Conservation (phyloP, 345 rosid genomes). For the Sonneratia alba region DNA sequence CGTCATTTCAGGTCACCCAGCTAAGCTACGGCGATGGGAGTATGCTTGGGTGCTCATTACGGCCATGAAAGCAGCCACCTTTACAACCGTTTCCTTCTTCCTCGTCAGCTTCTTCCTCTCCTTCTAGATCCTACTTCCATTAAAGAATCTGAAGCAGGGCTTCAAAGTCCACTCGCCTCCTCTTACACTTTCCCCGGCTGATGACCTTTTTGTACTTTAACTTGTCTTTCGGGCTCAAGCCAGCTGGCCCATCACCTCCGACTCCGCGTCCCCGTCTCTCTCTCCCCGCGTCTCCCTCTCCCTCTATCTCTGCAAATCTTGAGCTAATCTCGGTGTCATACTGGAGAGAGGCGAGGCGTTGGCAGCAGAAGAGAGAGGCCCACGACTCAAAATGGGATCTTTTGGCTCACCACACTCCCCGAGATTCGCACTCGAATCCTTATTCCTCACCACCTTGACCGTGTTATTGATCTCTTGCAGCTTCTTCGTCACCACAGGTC, state of each 20-base stretch:
- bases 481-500: slow-evolving; percentile 47
- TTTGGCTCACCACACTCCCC: slow-evolving; percentile 12
- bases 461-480: slow-evolving; percentile 31
- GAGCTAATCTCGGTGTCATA: neutral
- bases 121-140: neutral
- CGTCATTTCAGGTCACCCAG: too few species aligned
- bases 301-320: neutral
- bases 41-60: too few species aligned
- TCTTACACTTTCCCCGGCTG: neutral
- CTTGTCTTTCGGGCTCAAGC: neutral
- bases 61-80: neutral
- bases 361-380: neutral
- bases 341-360: neutral
- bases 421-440: slow-evolving; percentile 18
- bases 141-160: neutral
- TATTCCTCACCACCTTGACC: slow-evolving; percentile 16
- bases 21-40: too few species aligned
- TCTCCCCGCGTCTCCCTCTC: neutral
- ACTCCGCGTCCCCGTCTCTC: slow-evolving; percentile 1
- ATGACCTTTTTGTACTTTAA: slow-evolving; percentile 1
- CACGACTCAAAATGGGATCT: slow-evolving; percentile 25
- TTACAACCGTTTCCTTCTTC: neutral
- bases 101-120: neutral
- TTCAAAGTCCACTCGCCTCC: slow-evolving; percentile 3
- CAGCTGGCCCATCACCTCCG: neutral